Evolutionary conservation across 1,284 basidiomycete genomes (phyloP), one percentile per base, ranked within the genome.

Genomic region (Moesziomyces globuligerus): DNA sequence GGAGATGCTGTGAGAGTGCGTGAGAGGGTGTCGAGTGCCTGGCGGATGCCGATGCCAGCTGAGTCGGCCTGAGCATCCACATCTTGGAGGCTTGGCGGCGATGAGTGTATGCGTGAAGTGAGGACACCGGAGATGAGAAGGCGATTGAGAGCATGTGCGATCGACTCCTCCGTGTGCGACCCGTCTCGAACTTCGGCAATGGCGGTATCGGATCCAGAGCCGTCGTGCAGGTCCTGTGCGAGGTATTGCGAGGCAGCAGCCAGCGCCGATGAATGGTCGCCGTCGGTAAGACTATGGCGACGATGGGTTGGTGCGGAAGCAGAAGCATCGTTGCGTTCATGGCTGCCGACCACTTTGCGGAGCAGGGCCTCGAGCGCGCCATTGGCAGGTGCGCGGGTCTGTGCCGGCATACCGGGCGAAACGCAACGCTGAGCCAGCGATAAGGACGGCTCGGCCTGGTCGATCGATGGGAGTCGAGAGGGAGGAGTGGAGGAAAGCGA

Each of bases 201-300:
- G 8, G 15, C n/a, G 18, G 50, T 25, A 18, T 29, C 26, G n/a
- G 48, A 37, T 7, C 23, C 4, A 29, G 39, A 34, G 44, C 15
- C 38, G 10, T 44, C 43, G 3, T 47, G 40, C 7, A 59, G 43
- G 10, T 56, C 59, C 15, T 64, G 42, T 32, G 45, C 48, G 21
- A 69, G 54, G 25, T 50, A 62, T 21, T 69, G 66, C 2, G 66
- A 69, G 24, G 66, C 66, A 36, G 59, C 66, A 21, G 48, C 59
- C 8, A 62, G 51, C 1, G 59, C 59, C 18, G 32, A 34, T 34
- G 32, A 4, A 3, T 34, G 32, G 32, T 34, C 13, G 23, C 47
- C 46, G 20, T 39, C 38, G 26, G 18, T 17, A 21, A n/a, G n/a
- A n/a, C n/a, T n/a, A n/a, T n/a, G n/a, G n/a, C n/a, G n/a, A n/a